Percentiles rank a stretch among this genome's conserved stretches.
Evolutionary conservation across 192 early-diverging fungal genomes (phyloP).

Genomic region (Backusella liffmaniae): DNA sequence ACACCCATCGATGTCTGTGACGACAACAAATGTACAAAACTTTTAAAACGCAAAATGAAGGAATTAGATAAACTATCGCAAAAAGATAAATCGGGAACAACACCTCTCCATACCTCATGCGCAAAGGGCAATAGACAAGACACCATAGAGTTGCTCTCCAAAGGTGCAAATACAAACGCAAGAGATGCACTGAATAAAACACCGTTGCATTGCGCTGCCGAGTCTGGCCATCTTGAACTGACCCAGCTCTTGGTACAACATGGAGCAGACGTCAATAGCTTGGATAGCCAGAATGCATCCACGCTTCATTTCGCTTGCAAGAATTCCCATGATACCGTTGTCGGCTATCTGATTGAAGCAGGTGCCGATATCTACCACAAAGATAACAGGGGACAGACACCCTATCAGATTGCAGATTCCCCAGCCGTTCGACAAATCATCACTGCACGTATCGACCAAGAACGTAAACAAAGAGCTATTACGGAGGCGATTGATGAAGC

Average conservation of each 20-base stretch:
- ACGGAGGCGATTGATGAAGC: conserved; percentile 32
- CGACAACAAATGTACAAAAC: conserved; percentile 42
- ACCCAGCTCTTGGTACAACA: conserved; percentile 47
- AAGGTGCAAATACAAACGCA: conserved; percentile 67
- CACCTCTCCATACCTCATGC: conserved; percentile 49
- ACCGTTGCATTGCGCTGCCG: conserved; percentile 55
- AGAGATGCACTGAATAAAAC: conserved; percentile 68
- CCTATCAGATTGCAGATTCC: conserved; percentile 47
- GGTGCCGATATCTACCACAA: conserved; percentile 46
- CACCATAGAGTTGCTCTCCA: conserved; percentile 46
- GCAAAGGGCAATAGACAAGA: conserved; percentile 50
- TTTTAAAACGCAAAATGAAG: conserved; percentile 34
- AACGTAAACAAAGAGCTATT: conserved; percentile 23
- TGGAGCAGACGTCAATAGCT: conserved; percentile 58
- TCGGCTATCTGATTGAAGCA: conserved; percentile 42
- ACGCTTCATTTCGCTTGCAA: conserved; percentile 68
- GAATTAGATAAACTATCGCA: conserved; percentile 37
- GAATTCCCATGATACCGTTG: conserved; percentile 49
- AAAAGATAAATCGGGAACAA: conserved; percentile 47
- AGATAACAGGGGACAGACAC: conserved; percentile 53
- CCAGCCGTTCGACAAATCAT: conserved; percentile 17
- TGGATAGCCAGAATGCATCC: conserved; percentile 59
- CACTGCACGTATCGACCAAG: conserved; percentile 22
- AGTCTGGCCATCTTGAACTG: conserved; percentile 44
- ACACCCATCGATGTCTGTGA: conserved; percentile 46